phyloP scores from a whole-genome alignment of 176 grass and related monocot species.

The Zoysia pacifica region DNA sequence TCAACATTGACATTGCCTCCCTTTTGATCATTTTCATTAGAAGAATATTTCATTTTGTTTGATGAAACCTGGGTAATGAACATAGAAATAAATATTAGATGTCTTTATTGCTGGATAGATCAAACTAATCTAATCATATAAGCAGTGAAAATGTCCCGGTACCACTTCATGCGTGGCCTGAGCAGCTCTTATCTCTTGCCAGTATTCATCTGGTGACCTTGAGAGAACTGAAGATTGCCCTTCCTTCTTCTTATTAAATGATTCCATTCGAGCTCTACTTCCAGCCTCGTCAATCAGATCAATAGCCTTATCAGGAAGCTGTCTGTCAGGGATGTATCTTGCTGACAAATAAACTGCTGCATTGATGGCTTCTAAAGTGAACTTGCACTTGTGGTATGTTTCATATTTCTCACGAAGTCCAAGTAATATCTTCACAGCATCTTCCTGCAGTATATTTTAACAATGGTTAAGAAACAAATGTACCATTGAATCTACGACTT shows the following conservation, averaged over 20 bases:
- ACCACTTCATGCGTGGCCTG: constrained; percentile 94
- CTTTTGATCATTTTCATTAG: constrained; percentile 42
- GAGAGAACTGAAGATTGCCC: constrained; percentile 70
- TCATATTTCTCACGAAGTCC: constrained; percentile 90
- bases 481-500: constrained; percentile 12
- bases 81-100: constrained; percentile 14
- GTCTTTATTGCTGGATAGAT: constrained; percentile 3
- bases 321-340: constrained; percentile 95
- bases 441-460: constrained; percentile 62
- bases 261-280: constrained; percentile 90
- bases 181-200: constrained; percentile 93
- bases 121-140: constrained; percentile 14
- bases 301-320: constrained; percentile 98
- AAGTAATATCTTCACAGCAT: constrained; percentile 81
- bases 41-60: constrained; percentile 77
- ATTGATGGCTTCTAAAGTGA: constrained; percentile 87
- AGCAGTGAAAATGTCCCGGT: constrained; percentile 33
- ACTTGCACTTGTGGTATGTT: constrained; percentile 86
- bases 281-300: constrained; percentile 99
- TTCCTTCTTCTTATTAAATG: constrained; percentile 78
- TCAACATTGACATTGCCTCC: constrained; percentile 25
- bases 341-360: constrained; percentile 96
- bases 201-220: constrained; percentile 92
- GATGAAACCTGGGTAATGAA: constrained; percentile 53
- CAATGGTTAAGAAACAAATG: constrained; percentile 23